phyloP scores from a whole-genome alignment of 805 yeast genomes.

The Metschnikowia hibisci region DNA sequence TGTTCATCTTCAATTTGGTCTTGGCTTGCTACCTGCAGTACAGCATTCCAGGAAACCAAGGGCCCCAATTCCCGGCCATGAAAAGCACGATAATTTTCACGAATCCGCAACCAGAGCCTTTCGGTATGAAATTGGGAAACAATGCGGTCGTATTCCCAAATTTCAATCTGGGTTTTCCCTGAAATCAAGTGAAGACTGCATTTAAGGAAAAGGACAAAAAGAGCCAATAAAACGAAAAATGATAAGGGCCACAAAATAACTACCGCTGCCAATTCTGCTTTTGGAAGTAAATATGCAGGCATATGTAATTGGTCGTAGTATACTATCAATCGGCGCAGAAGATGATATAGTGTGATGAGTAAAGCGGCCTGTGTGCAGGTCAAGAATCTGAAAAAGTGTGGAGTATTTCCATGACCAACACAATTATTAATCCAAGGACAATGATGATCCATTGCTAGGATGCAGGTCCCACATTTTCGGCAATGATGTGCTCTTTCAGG shows the following conservation, averaged over 20 bases:
- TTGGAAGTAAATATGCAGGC: conserved; percentile 55
- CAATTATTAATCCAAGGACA: conserved; percentile 92
- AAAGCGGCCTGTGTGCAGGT: conserved; percentile 58
- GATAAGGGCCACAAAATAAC: conserved; percentile 53
- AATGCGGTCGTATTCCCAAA: conserved; percentile 86
- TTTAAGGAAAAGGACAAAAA: conserved; percentile 57
- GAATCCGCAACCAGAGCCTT: conserved; percentile 49
- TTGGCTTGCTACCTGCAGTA: conserved; percentile 13
- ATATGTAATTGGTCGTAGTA: conserved; percentile 48
- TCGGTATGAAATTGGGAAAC: conserved; percentile 59
- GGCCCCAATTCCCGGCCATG: conserved; percentile 41
- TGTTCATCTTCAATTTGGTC: too few relatives aligned
- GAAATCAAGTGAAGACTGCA: conserved; percentile 52
- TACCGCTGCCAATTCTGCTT: conserved; percentile 51
- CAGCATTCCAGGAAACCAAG: conserved; percentile 44
- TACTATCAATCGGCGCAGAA: conserved; percentile 35
- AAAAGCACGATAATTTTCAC: conserved; percentile 39
- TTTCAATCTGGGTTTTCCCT: conserved; percentile 87
- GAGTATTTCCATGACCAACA: conserved; percentile 73
- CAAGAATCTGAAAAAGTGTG: conserved; percentile 77
- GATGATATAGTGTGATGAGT: conserved; percentile 41
- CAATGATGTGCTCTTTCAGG: conserved; percentile 90
- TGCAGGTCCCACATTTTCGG: conserved; percentile 67
- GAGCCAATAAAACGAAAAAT: conserved; percentile 56
- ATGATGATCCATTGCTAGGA: conserved; percentile 91